phyloP scores from a whole-genome alignment of 2,329 filamentous ascomycete species.

The Claviceps digitariae region DNA sequence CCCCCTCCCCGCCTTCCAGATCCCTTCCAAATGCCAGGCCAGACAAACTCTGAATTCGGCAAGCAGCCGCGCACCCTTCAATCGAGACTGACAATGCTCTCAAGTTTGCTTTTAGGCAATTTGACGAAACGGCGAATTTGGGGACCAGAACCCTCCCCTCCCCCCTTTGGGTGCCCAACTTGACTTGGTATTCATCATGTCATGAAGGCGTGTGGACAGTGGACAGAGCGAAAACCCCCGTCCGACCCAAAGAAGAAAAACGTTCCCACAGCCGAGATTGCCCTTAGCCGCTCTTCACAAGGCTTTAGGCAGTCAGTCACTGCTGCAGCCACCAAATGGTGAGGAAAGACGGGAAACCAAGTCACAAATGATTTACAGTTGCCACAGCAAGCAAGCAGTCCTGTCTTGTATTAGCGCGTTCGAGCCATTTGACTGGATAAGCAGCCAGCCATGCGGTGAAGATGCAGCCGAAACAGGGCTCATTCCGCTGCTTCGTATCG shows the following conservation, averaged over 20 bases:
- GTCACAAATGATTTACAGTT: background rate
- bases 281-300: background rate
- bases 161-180: conserved; percentile 2
- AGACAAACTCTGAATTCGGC: background rate
- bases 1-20: background rate
- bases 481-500: background rate
- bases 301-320: background rate
- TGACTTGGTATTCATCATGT: background rate
- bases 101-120: background rate
- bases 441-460: background rate
- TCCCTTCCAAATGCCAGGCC: background rate
- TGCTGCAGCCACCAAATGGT: no score
- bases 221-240: background rate
- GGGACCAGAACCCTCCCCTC: background rate
- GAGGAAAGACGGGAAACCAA: background rate
- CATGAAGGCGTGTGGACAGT: conserved; percentile 1
- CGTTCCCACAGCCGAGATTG: background rate
- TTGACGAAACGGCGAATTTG: background rate
- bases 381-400: background rate
- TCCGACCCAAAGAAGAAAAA: background rate
- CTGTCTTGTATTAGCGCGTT: background rate
- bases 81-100: background rate
- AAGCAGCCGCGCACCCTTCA: background rate
- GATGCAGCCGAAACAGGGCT: background rate
- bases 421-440: background rate